A percentile compares a stretch with the other conserved stretches of the same genome.
Evolutionary conservation across 805 yeast species (phyloP).

Genomic region (Saccharomycopsis selenospora): DNA sequence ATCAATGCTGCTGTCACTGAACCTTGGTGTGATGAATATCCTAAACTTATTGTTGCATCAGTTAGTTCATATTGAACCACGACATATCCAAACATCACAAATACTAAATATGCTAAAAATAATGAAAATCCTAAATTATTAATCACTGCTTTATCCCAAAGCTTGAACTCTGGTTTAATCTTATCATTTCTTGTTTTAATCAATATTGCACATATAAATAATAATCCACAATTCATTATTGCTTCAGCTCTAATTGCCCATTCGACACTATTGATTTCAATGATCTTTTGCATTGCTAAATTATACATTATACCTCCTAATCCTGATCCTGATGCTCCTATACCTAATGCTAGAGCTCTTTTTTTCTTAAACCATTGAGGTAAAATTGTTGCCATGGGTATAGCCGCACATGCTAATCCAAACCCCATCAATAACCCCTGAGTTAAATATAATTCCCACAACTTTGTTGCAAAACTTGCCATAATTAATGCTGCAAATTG

Average conservation of each 20-base stretch:
- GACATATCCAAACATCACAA: constrained; percentile 55
- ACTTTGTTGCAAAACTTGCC: constrained; percentile 42
- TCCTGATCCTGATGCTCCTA: constrained; percentile 36
- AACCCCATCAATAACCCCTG: constrained; percentile 50
- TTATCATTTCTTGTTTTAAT: constrained; percentile 34
- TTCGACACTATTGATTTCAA: constrained; percentile 27
- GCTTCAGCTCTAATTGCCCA: constrained; percentile 34
- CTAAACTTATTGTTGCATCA: constrained; percentile 53
- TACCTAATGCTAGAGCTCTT: constrained; percentile 35
- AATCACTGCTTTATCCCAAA: constrained; percentile 38
- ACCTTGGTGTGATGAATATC: constrained; percentile 48
- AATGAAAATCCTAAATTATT: constrained; percentile 37
- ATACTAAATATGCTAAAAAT: constrained; percentile 34
- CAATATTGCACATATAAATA: constrained; percentile 30
- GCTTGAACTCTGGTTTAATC: constrained; percentile 30
- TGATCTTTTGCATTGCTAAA: constrained; percentile 31
- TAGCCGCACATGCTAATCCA: constrained; percentile 43
- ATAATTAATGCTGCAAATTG: constrained; percentile 44
- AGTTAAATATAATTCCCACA: constrained; percentile 53
- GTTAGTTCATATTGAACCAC: constrained; percentile 51
- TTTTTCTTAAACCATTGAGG: constrained; percentile 54
- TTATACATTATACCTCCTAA: constrained; percentile 39
- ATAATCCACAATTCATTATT: constrained; percentile 32
- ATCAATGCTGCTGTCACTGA: constrained; percentile 54
- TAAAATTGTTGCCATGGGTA: constrained; percentile 40